Evolutionary conservation across 306 rosid species (phyloP), one percentile per base, ranked within the genome.

Genomic region (Macrotyloma uniflorum): DNA sequence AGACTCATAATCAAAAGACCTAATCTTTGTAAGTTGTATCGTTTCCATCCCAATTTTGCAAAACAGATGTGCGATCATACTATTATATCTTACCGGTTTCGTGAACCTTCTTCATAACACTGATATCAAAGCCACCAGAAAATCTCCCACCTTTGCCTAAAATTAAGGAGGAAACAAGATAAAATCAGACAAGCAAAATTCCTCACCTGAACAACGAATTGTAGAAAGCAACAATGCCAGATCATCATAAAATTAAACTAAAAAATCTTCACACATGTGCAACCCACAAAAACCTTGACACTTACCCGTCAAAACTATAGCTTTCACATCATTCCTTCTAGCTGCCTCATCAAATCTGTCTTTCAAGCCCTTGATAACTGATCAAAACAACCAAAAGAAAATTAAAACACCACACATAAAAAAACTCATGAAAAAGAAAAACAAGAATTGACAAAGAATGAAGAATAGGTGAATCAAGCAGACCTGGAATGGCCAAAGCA

Each of bases 71-170:
- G 36, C 24, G 49, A 65, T 42, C 43, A 43, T 36, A 47, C 35
- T 14, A 45, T 45, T 18, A 45, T 13, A 45, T 87, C 47, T 42
- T 87, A 95, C 99, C 99, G 67, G 93, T 90, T 76, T 84, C 69
- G 72, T 96, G 99, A 90, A 93, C 89, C 83, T 79, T 90, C 88
- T 83, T 89, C 73, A 96, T 90, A 79, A 96, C 96, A 85, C 87
- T 91, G 81, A 96, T 96, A 72, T 96, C 99, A 74, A 96, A 93
- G 8, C 99, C 99, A 66, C 91, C 99, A 16, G 93, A 96, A 82
- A 96, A 96, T 81, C 84, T 86, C 55, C 98, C 94, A 77, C 94
- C 93, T 78, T 86, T 84, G 76, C 98, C 99, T 96, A 89, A 83
- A 74, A 55, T 82, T 9, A 77, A 63, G 9, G 4, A 6, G 24